Conservation (phyloP, 768 basidiomycete species). For the Boletus reticulatus region DNA sequence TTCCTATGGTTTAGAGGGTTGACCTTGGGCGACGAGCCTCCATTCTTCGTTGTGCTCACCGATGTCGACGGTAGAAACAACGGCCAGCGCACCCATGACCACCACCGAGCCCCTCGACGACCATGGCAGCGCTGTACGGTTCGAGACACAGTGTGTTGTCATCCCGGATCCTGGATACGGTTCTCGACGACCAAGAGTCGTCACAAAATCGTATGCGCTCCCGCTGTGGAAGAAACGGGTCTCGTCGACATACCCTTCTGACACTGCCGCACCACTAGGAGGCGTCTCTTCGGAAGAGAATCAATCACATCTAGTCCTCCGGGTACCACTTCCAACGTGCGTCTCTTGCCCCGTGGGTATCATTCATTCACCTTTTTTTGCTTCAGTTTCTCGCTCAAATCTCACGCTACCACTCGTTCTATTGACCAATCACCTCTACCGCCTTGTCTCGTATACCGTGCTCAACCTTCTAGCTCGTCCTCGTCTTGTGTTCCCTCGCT, state of each 20-base stretch:
- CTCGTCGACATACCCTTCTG: slow-evolving; percentile 9
- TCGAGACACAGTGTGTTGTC: slow-evolving; percentile 70
- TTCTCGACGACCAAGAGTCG: slow-evolving; percentile 46
- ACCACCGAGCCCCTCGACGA: slow-evolving; percentile 18
- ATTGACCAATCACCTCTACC: slow-evolving; percentile 37
- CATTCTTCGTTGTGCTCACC: not conserved
- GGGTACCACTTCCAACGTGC: slow-evolving; percentile 61
- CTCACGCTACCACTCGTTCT: slow-evolving; percentile 41
- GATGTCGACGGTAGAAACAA: slow-evolving; percentile 13
- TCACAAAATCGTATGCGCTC: slow-evolving; percentile 66
- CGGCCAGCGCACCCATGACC: not conserved
- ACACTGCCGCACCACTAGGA: slow-evolving; percentile 22
- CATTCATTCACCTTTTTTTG: not conserved
- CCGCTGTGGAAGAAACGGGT: slow-evolving; percentile 59
- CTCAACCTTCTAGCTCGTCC: slow-evolving; percentile 21
- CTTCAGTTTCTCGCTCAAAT: slow-evolving; percentile 42
- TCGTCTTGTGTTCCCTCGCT: not conserved
- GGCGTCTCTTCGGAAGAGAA: slow-evolving; percentile 32
- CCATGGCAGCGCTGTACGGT: slow-evolving; percentile 49
- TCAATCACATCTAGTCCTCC: slow-evolving; percentile 48
- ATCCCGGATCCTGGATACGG: slow-evolving; percentile 56
- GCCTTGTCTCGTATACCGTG: slow-evolving; percentile 55
- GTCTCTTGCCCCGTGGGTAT: slow-evolving; percentile 16
- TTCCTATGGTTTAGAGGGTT: not conserved
- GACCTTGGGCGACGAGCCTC: not conserved